Conservation (phyloP, 2,329 filamentous ascomycete genomes). For the Colletotrichum euphorbiae region DNA sequence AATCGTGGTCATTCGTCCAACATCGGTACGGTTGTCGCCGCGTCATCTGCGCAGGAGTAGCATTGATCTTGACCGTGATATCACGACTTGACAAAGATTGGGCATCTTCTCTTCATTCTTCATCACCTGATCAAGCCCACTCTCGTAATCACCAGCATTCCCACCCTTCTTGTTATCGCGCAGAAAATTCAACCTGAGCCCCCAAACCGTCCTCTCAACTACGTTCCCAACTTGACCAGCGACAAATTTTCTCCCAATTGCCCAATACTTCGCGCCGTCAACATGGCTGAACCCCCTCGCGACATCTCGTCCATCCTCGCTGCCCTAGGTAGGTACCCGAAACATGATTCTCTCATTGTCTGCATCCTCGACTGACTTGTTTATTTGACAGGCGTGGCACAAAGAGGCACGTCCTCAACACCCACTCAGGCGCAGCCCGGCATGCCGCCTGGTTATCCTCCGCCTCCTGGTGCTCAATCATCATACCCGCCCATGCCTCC, state of each 20-base stretch:
- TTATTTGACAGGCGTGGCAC: constrained; percentile 52
- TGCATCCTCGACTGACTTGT: constrained; percentile 38
- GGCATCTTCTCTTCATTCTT: not conserved
- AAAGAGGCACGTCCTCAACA: constrained; percentile 56
- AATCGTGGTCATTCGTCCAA: not conserved
- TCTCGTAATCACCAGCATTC: constrained; percentile 18
- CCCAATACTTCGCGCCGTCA: constrained; percentile 8
- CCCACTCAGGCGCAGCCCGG: constrained; percentile 57
- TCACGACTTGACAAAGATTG: constrained; percentile 14
- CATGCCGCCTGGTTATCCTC: constrained; percentile 52
- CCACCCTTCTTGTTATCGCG: constrained; percentile 9
- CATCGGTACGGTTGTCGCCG: not conserved
- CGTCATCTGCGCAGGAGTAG: not conserved
- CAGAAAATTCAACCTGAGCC: constrained; percentile 33
- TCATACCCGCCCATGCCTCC: constrained; percentile 52
- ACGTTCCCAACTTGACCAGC: not conserved
- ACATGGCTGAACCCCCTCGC: constrained; percentile 54
- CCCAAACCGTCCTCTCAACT: constrained; percentile 3
- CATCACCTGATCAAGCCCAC: constrained; percentile 35
- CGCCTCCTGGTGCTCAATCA: constrained; percentile 51
- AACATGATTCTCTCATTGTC: constrained; percentile 26
- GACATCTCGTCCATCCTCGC: constrained; percentile 61
- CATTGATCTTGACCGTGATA: not conserved
- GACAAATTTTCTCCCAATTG: not conserved
- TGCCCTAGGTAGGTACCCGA: constrained; percentile 57